phyloP scores from a whole-genome alignment of 768 basidiomycete genomes.

The Rhizopogon vesiculosus region DNA sequence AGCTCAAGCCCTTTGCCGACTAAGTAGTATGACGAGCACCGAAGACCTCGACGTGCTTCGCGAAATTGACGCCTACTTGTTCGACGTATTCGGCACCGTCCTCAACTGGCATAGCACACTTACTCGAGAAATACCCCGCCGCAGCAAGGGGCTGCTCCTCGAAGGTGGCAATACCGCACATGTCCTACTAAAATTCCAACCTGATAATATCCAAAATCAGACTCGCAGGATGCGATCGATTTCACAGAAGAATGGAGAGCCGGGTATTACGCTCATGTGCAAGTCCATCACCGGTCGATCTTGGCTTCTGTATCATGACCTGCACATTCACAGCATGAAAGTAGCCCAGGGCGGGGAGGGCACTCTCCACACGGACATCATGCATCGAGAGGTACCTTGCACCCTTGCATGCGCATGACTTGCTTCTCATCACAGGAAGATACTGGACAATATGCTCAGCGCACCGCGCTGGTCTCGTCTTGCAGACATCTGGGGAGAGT shows the following conservation, averaged over 20 bases:
- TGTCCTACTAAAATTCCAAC: neutral
- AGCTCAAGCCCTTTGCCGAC: neutral
- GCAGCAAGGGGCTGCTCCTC: constrained; percentile 9
- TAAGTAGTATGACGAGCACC: neutral
- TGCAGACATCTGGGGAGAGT: constrained; percentile 38
- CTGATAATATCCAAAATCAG: constrained; percentile 3
- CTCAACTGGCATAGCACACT: constrained; percentile 37
- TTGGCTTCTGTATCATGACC: neutral
- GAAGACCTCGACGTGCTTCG: constrained; percentile 3
- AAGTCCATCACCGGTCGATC: neutral
- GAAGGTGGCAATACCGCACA: constrained; percentile 7
- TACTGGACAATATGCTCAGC: constrained; percentile 51
- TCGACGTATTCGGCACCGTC: constrained; percentile 49
- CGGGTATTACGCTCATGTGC: constrained; percentile 35
- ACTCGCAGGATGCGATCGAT: constrained; percentile 16
- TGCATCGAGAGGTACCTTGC: constrained; percentile 46
- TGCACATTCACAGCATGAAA: constrained; percentile 25
- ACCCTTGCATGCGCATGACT: neutral
- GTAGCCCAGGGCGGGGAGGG: constrained; percentile 45
- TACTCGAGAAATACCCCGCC: constrained; percentile 11
- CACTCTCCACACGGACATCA: constrained; percentile 45
- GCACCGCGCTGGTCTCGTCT: constrained; percentile 47
- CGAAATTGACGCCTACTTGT: constrained; percentile 38
- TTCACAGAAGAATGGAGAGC: constrained; percentile 57
- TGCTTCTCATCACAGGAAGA: constrained; percentile 26